Evolutionary conservation across 805 yeast species (phyloP).

Genomic region (Yarrowia sp.): DNA sequence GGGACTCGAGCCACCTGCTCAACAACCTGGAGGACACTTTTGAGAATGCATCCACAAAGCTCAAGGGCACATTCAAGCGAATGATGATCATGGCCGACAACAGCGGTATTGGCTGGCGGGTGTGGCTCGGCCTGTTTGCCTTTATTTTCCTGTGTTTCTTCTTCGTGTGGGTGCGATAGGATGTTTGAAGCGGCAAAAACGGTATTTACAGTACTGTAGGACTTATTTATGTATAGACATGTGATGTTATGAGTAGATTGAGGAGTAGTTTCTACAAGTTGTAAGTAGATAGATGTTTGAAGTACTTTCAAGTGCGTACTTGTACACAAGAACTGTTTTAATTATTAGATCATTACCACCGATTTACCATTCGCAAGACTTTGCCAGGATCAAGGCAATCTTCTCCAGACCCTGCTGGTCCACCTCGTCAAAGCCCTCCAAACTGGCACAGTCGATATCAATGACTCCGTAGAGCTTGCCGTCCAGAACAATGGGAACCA

Average conservation of each 20-base stretch:
- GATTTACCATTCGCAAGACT: constrained; percentile 59
- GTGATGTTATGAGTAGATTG: too few relatives aligned
- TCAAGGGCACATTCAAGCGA: constrained; percentile 61
- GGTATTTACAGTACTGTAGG: constrained; percentile 16
- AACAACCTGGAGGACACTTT: constrained; percentile 56
- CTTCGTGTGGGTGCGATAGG: constrained; percentile 45
- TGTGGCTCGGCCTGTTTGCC: constrained; percentile 61
- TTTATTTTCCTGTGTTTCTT: constrained; percentile 58
- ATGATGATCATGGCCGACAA: constrained; percentile 70
- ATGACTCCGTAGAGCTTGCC: constrained; percentile 72
- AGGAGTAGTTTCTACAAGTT: too few relatives aligned
- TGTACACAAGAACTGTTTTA: not conserved
- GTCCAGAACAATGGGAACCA: constrained; percentile 72
- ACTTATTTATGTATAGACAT: constrained; percentile 29
- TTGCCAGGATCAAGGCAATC: constrained; percentile 61
- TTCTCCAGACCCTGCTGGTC: constrained; percentile 68
- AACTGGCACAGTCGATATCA: constrained; percentile 79
- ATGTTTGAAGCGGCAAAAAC: not conserved
- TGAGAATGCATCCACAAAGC: constrained; percentile 55
- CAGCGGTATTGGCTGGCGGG: constrained; percentile 67
- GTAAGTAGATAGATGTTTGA: not conserved
- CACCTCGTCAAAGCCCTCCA: constrained; percentile 67
- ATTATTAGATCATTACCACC: too few relatives aligned
- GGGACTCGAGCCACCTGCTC: constrained; percentile 58
- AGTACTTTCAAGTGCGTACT: not conserved